phyloP scores from a whole-genome alignment of 768 basidiomycete genomes.

The Tulasnella sp. region DNA sequence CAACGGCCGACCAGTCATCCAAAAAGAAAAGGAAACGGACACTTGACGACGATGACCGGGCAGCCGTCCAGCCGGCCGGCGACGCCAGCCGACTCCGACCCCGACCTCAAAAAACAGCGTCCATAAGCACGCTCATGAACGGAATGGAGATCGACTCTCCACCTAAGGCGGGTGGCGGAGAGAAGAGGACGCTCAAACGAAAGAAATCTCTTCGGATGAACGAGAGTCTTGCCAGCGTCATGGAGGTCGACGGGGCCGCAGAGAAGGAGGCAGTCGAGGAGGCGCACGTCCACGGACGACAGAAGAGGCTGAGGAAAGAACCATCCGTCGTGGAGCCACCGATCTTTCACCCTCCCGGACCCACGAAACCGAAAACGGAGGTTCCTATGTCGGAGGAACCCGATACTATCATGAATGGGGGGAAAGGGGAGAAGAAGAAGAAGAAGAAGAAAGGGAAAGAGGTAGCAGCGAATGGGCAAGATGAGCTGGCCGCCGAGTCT shows the following conservation, averaged over 20 bases:
- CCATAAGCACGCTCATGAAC: conserved; percentile 2
- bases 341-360: neutral
- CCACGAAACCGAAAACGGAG: neutral
- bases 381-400: neutral
- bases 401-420: neutral
- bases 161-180: neutral
- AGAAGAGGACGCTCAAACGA: neutral
- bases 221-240: neutral
- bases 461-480: neutral
- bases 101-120: neutral
- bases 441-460: conserved; percentile 6
- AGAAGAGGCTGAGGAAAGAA: conserved; percentile 11
- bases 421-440: neutral
- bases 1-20: neutral
- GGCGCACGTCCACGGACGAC: conserved; percentile 8
- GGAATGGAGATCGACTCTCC: conserved; percentile 17
- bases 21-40: conserved; percentile 1
- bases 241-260: neutral
- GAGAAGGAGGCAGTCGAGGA: neutral
- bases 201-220: neutral
- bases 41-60: neutral
- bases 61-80: neutral
- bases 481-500: neutral
- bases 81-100: neutral
- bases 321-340: neutral